Percentiles rank a stretch among this genome's conserved stretches.
These are phyloP conservation scores for Epichloe hybrida DNA, from an alignment of 2,329 filamentous ascomycete genomes.

Conservation along the genomic window DNA sequence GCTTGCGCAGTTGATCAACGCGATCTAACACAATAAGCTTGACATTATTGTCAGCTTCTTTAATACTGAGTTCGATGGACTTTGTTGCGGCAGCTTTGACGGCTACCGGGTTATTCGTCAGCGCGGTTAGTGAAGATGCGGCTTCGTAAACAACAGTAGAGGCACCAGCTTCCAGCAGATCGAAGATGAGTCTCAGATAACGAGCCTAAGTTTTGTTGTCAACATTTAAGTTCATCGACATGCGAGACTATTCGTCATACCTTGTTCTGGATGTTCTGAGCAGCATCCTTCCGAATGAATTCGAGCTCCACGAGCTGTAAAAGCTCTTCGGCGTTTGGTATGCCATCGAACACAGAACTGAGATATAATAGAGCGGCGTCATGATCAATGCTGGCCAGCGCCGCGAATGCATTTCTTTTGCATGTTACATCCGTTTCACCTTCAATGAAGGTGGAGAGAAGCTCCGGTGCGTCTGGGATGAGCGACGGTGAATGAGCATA, in stretches of 20 bases:
- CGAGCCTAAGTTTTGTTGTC: constrained; percentile 43
- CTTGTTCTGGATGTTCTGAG: constrained; percentile 90
- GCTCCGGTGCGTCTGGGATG: constrained; percentile 89
- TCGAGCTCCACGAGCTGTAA: constrained; percentile 88
- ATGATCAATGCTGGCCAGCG: constrained; percentile 80
- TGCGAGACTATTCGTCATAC: constrained; percentile 26
- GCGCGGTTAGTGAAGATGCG: constrained; percentile 80
- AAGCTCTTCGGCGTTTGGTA: constrained; percentile 87
- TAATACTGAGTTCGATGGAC: constrained; percentile 93
- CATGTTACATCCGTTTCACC: constrained; percentile 87
- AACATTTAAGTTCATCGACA: constrained; percentile 14
- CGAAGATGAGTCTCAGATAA: constrained; percentile 90
- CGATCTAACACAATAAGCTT: constrained; percentile 96
- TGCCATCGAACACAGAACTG: constrained; percentile 78
- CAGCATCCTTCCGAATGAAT: constrained; percentile 95
- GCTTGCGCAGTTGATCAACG: constrained; percentile 73
- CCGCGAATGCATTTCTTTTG: constrained; percentile 95
- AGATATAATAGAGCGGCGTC: constrained; percentile 84
- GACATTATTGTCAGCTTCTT: constrained; percentile 97
- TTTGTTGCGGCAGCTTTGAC: constrained; percentile 94
- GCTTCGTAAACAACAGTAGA: constrained; percentile 97
- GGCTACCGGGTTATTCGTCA: constrained; percentile 92
- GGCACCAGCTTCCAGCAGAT: constrained; percentile 81
- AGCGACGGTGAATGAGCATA: constrained; percentile 80
- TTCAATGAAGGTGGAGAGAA: constrained; percentile 80